Conservation (phyloP, 225 moss, liverwort and hornwort species). For the Marchantia paleacea region DNA sequence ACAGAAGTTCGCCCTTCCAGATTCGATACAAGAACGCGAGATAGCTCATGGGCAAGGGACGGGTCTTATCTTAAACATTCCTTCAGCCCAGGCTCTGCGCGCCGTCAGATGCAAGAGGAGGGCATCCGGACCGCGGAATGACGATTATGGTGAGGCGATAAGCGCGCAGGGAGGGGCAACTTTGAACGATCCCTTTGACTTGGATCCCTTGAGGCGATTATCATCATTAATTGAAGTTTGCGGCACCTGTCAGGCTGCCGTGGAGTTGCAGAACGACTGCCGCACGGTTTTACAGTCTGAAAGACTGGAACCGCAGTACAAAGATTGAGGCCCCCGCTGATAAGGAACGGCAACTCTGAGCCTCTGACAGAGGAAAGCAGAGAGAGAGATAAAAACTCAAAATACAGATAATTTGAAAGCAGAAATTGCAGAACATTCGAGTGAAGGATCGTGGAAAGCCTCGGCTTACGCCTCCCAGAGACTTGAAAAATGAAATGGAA, state of each 20-base stretch:
- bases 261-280: not conserved
- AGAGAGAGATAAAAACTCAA: no score
- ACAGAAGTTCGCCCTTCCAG: not conserved
- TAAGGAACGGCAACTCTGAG: not conserved
- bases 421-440: no score
- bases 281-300: not conserved
- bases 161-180: not conserved
- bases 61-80: conserved; percentile 6
- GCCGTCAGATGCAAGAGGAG: not conserved
- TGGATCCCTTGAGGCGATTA: not conserved
- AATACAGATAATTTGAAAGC: no score
- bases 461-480: no score
- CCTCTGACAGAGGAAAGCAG: not conserved
- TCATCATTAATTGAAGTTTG: not conserved
- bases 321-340: not conserved
- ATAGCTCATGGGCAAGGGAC: not conserved
- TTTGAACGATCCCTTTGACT: not conserved
- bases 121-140: not conserved
- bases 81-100: not conserved
- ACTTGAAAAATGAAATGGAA: no score
- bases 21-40: not conserved
- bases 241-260: not conserved
- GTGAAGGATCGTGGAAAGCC: no score
- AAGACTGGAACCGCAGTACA: not conserved
- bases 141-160: not conserved